Conservation (phyloP, 2,329 filamentous ascomycete genomes). For the Neurospora sp. region DNA sequence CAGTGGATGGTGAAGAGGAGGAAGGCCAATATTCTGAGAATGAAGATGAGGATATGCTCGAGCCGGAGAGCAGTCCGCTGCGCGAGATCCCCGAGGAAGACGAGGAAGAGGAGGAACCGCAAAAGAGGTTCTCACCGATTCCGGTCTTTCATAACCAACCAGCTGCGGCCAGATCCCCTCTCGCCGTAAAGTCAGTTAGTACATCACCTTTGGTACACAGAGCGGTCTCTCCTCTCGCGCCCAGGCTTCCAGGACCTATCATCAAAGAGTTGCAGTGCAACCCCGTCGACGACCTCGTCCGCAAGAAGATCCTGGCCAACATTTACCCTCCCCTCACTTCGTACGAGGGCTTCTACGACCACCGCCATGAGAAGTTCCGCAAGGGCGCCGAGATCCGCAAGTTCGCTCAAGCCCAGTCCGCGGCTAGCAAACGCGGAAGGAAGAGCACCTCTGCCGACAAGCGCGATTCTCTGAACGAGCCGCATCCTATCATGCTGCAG, state of each 20-base stretch:
- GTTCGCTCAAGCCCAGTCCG: slow-evolving; percentile 60
- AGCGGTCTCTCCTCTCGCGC: slow-evolving; percentile 19
- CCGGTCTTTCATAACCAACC: background rate
- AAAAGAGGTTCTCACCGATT: background rate
- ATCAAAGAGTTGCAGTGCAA: slow-evolving; percentile 82
- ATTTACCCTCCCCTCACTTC: slow-evolving; percentile 63
- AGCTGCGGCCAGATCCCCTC: background rate
- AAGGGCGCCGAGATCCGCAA: slow-evolving; percentile 70
- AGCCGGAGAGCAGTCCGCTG: slow-evolving; percentile 59
- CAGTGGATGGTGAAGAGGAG: slow-evolving; percentile 22
- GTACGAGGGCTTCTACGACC: slow-evolving; percentile 74
- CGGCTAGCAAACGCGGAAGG: slow-evolving; percentile 33
- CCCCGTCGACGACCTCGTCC: slow-evolving; percentile 69
- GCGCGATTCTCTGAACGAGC: slow-evolving; percentile 1
- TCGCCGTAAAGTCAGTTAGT: slow-evolving; percentile 20
- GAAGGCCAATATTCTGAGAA: slow-evolving; percentile 2
- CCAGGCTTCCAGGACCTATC: slow-evolving; percentile 45
- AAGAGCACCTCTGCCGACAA: slow-evolving; percentile 48
- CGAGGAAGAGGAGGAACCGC: slow-evolving; percentile 10
- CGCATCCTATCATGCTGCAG: slow-evolving; percentile 33
- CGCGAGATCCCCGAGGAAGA: slow-evolving; percentile 51
- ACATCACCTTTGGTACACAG: slow-evolving; percentile 35
- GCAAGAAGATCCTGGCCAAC: slow-evolving; percentile 63
- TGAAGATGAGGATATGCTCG: slow-evolving; percentile 19
- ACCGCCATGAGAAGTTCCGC: slow-evolving; percentile 52